Evolutionary conservation across 2,329 filamentous ascomycete species (phyloP).

Genomic region (Mollisia scopiformis): DNA sequence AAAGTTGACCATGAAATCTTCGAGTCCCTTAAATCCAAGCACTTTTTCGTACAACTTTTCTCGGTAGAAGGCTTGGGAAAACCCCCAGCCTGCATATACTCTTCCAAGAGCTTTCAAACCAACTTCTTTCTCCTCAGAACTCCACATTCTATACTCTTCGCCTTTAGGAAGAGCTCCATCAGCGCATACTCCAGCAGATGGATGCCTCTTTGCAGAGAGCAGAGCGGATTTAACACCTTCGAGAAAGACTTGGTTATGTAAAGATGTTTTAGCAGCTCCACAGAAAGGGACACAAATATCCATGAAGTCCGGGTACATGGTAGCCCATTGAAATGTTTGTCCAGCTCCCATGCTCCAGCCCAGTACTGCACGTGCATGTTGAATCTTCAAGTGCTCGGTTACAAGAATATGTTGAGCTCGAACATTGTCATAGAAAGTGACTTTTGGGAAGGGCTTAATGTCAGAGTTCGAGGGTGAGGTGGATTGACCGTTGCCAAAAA

Average conservation of each 20-base stretch:
- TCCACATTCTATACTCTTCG: constrained; percentile 51
- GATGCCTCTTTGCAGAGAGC: constrained; percentile 57
- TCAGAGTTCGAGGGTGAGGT: constrained; percentile 67
- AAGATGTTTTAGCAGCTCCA: constrained; percentile 62
- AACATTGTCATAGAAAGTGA: constrained; percentile 71
- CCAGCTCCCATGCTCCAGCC: constrained; percentile 75
- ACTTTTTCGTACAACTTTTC: constrained; percentile 66
- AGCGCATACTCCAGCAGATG: constrained; percentile 54
- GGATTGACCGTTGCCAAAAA: constrained; percentile 72
- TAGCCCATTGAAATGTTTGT: constrained; percentile 66
- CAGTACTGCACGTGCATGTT: constrained; percentile 62
- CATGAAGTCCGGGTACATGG: constrained; percentile 56
- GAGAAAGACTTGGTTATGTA: constrained; percentile 71
- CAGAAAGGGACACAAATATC: constrained; percentile 69
- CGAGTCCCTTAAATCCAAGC: constrained; percentile 68
- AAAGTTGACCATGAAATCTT: constrained; percentile 74
- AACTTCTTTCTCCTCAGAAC: constrained; percentile 51
- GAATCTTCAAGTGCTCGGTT: constrained; percentile 63
- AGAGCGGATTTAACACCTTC: constrained; percentile 65
- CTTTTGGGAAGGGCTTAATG: constrained; percentile 60
- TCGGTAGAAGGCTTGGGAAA: constrained; percentile 79
- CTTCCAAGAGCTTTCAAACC: constrained; percentile 73
- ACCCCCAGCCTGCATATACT: constrained; percentile 82
- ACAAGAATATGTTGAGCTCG: constrained; percentile 66
- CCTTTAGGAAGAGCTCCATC: constrained; percentile 43